Base-by-base conservation (phyloP, 768 basidiomycete genomes). In the Xerocomellus dryophilus region DNA sequence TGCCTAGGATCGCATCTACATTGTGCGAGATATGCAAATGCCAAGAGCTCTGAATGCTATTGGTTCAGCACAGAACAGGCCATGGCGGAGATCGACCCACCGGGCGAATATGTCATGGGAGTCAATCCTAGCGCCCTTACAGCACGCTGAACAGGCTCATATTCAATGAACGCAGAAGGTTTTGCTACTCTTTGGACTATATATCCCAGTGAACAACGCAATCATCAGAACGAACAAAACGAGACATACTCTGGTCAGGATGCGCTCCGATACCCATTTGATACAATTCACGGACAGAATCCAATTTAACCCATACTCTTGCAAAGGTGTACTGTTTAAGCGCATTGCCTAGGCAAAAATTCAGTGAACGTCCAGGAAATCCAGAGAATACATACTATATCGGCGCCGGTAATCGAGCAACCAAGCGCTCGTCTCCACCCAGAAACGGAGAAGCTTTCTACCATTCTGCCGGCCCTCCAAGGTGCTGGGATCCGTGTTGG, bases 1-100 rank as follows among this genome's bases (percentile, higher is more conserved):
- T 76, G 71, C 4, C 69, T 73, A 29, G 89, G 88, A 62, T 92
- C 84, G 68, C 91, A 93, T 54, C 89, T 86, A 64, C 83, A 87
- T 68, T 93, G 89, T 0, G 88, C 85, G 51, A 85, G 70, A 62
- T 93, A 93, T 1, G 84, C 89, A 66, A 90, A 92, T n/a, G 74
- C 74, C 49, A 93, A 76, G 12, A 90, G 73, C 21, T 87, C 90
- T 93, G 59, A 25, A 15, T 36, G 34, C 12, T 15, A 14, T 56
- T 34, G 47, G 44, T 43, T 63, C 35, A 57, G 40, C 32, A 40
- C 15, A 23, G 34, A 39, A 43, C 34, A 29, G 14, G 36, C 7
- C 45, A 27, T 27, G 10, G n/a, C 0, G 18, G 2, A 18, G 20
- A 51, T 32, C 1, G 11, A 63, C 76, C 49, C 59, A 89, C 90